These are phyloP conservation scores for Lactarius hatsudake DNA, from an alignment of 768 basidiomycete genomes.

Conservation along the genomic window DNA sequence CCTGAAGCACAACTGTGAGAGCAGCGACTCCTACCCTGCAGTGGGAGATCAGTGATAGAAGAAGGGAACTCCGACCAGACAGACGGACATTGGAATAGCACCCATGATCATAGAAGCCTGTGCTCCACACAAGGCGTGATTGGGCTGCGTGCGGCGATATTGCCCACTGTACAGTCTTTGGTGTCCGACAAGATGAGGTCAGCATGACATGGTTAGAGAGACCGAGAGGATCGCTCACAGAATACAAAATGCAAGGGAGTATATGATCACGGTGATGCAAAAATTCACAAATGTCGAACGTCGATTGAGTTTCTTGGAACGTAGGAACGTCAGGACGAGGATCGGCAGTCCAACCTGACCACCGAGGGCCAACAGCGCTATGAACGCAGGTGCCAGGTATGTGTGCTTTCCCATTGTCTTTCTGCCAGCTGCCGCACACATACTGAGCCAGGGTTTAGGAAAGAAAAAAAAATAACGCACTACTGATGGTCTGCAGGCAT, in stretches of 20 bases:
- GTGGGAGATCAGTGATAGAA: constrained; percentile 9
- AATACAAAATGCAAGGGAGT: constrained; percentile 50
- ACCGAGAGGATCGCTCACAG: constrained; percentile 40
- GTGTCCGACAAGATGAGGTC: background rate
- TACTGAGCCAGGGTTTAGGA: background rate
- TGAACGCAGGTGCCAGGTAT: constrained; percentile 40
- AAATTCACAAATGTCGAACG: constrained; percentile 57
- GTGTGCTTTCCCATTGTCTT: constrained; percentile 15
- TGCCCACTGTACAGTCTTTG: constrained; percentile 39
- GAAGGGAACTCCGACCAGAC: constrained; percentile 1
- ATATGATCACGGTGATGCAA: constrained; percentile 54
- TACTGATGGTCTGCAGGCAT: background rate
- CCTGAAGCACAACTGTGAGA: constrained; percentile 43
- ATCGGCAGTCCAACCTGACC: constrained; percentile 53
- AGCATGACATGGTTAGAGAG: background rate
- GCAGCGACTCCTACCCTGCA: constrained; percentile 43
- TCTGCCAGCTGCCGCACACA: background rate
- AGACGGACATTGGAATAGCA: constrained; percentile 50
- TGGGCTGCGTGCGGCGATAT: constrained; percentile 30
- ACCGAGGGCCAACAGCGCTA: constrained; percentile 49
- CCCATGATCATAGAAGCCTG: constrained; percentile 56
- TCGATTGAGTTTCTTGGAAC: constrained; percentile 43
- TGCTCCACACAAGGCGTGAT: constrained; percentile 41
- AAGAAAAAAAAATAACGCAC: background rate
- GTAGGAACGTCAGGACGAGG: constrained; percentile 45